A percentile compares a stretch with the other conserved stretches of the same genome.
phyloP scores from a whole-genome alignment of 169 alveolate species.

The Cryptosporidium viatorum region DNA sequence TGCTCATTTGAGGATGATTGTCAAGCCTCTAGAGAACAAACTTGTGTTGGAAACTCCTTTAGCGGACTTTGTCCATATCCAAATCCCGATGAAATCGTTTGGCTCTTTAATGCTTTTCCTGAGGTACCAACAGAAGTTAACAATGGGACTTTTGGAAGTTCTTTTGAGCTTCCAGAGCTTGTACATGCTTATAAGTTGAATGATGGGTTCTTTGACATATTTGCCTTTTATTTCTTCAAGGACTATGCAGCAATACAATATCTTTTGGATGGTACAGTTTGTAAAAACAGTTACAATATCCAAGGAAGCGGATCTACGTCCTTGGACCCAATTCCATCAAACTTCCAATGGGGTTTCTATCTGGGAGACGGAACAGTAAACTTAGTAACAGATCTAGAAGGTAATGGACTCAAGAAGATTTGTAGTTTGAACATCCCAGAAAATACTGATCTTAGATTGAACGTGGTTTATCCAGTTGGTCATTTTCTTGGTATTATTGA shows the following conservation, averaged over 20 bases:
- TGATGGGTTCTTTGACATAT: slow-evolving; percentile 43
- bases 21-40: neutral
- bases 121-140: slow-evolving; percentile 5
- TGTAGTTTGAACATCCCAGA: slow-evolving; percentile 15
- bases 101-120: slow-evolving; percentile 2
- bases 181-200: slow-evolving; percentile 40
- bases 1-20: slow-evolving; percentile 47
- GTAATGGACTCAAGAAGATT: slow-evolving; percentile 9
- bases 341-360: slow-evolving; percentile 60
- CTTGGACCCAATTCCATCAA: neutral
- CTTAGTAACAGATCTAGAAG: neutral
- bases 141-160: slow-evolving; percentile 37
- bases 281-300: slow-evolving; percentile 26
- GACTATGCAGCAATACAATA: slow-evolving; percentile 38
- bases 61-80: slow-evolving; percentile 75
- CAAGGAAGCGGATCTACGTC: neutral
- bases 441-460: slow-evolving; percentile 22
- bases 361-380: slow-evolving; percentile 13
- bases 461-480: slow-evolving; percentile 66
- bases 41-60: slow-evolving; percentile 51
- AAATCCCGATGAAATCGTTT: slow-evolving; percentile 19
- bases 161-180: slow-evolving; percentile 50
- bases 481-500: slow-evolving; percentile 40
- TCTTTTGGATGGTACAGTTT: slow-evolving; percentile 37
- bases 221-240: slow-evolving; percentile 48